Evolutionary conservation across 352 stramenopile species (phyloP).

Genomic region (Pilasporangium apinafurcum): DNA sequence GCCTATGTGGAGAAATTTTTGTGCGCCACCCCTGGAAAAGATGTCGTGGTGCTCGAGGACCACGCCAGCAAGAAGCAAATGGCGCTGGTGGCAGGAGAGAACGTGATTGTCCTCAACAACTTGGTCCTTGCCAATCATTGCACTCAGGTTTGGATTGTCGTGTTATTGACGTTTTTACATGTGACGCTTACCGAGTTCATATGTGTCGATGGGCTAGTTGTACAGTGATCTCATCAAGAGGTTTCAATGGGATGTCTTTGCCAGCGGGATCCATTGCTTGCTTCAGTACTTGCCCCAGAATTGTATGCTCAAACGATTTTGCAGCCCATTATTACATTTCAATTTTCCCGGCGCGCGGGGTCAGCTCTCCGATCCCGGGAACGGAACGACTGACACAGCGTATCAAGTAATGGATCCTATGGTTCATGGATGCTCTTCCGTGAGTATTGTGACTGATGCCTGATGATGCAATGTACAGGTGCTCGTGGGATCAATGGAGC

Average conservation of each 20-base stretch:
- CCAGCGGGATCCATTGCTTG: slow-evolving; percentile 74
- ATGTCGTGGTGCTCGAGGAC: slow-evolving; percentile 62
- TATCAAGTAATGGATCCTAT: slow-evolving; percentile 38
- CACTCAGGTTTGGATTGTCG: slow-evolving; percentile 27
- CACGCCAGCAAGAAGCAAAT: slow-evolving; percentile 63
- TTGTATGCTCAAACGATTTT: slow-evolving; percentile 55
- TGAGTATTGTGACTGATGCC: neutral
- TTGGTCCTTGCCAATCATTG: slow-evolving; percentile 67
- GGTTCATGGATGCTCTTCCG: neutral
- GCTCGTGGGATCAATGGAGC: slow-evolving; percentile 63
- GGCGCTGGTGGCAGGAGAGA: slow-evolving; percentile 56
- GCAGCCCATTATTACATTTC: slow-evolving; percentile 65
- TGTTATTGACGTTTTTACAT: neutral
- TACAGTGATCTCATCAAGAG: slow-evolving; percentile 75
- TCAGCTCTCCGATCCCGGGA: slow-evolving; percentile 52
- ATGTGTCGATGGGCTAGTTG: slow-evolving; percentile 25
- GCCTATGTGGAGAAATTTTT: slow-evolving; percentile 74
- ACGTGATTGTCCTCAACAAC: slow-evolving; percentile 71
- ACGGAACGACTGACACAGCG: slow-evolving; percentile 73
- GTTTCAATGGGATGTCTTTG: slow-evolving; percentile 83
- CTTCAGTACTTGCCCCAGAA: slow-evolving; percentile 72
- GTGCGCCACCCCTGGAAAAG: slow-evolving; percentile 40
- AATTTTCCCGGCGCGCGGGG: slow-evolving; percentile 70
- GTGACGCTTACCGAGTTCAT: neutral
- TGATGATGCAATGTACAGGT: slow-evolving; percentile 23